Base-by-base conservation (phyloP, 345 rosid genomes). In the Viola odorata region DNA sequence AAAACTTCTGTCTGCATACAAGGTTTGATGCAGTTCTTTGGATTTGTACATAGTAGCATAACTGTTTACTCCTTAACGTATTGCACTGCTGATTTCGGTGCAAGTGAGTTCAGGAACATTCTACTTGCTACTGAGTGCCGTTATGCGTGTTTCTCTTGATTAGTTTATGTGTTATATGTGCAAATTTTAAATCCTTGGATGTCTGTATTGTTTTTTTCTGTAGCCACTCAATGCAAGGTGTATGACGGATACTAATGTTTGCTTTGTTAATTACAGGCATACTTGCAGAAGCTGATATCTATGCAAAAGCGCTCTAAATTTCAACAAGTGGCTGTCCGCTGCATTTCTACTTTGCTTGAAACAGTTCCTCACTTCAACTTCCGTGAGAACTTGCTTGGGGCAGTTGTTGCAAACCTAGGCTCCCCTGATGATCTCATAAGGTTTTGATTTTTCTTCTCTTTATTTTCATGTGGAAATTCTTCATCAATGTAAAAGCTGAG, bases 351-450 rank as follows among this genome's bases (percentile, higher is more conserved):
- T 47, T 80, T 94, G 80, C 88, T 94, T 58, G 97, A 90, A 41
- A 81, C 96, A 59, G 87, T 66, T 73, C 96, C 96, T 23, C 95
- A 94, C 82, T 94, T 94, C 77, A 90, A 94, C 81, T 94, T 77
- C 66, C 75, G 88, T 3, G 91, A 88, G 65, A 83, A 69, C 74
- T 80, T 94, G 72, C 52, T 94, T 70, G 76, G n/a, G 58, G 81
- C 83, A 44, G 95, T 84, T 75, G 85, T 86, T 65, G 61, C 69
- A 72, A 90, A 85, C 69, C 75, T 82, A 62, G 81, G 92, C 75
- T 94, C 95, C 69, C 72, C 78, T 11, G 99, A 94, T 78, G 91
- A 85, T 66, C 81, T 78, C 55, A 77, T 78, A 69, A 90, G 99
- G 97, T 91, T 72, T 66, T 66, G 53, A 39, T 51, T 36, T 67